Percentiles rank a stretch among this genome's conserved stretches.
Evolutionary conservation across 805 yeast genomes (phyloP).

Genomic region (Torulaspora delbrueckii): DNA sequence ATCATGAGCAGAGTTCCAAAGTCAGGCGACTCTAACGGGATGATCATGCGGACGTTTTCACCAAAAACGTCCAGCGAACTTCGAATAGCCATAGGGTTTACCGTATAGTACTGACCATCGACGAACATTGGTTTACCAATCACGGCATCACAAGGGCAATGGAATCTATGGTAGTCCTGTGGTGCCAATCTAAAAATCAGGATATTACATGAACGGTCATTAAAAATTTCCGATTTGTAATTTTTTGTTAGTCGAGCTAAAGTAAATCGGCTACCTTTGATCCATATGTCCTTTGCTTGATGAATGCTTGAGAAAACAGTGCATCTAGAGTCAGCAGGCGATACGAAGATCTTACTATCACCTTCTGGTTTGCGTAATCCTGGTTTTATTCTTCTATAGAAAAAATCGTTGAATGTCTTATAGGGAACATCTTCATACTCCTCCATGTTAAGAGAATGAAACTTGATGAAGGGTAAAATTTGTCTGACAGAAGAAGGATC

Average conservation of each 20-base stretch:
- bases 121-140: constrained; percentile 63
- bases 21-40: constrained; percentile 69
- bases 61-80: constrained; percentile 88
- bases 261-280: constrained; percentile 77
- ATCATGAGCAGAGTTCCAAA: constrained; percentile 76
- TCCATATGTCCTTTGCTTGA: constrained; percentile 75
- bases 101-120: constrained; percentile 91
- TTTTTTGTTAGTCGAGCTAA: constrained; percentile 47
- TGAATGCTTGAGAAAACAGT: constrained; percentile 58
- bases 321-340: constrained; percentile 87
- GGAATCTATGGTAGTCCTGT: constrained; percentile 94
- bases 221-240: constrained; percentile 39
- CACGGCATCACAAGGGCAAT: constrained; percentile 74
- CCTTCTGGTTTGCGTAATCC: constrained; percentile 70
- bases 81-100: constrained; percentile 94
- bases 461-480: constrained; percentile 72
- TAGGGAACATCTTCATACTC: constrained; percentile 61
- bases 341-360: constrained; percentile 47
- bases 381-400: constrained; percentile 70
- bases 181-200: constrained; percentile 90
- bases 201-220: constrained; percentile 49
- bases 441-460: constrained; percentile 70
- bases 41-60: constrained; percentile 74
- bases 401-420: constrained; percentile 81
- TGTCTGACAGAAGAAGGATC: constrained; percentile 57